Conservation (phyloP, 257 asterid species). For the Misopates orontium region DNA sequence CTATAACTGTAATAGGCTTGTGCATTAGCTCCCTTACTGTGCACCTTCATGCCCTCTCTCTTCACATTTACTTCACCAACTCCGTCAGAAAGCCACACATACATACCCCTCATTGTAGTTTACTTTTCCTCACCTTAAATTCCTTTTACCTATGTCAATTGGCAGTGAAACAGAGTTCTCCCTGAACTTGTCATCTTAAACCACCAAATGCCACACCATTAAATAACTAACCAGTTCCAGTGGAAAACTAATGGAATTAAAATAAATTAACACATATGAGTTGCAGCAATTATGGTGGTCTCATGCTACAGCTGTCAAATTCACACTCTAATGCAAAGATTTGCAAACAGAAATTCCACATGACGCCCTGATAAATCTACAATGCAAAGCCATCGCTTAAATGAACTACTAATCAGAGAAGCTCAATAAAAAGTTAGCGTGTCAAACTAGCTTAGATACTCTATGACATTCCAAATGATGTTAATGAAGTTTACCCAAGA, state of each 20-base stretch:
- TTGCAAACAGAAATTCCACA: no score
- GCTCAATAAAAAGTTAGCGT: not conserved
- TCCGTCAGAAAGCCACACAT: not conserved
- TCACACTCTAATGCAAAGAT: not conserved
- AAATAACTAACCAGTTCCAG: conserved; percentile 2
- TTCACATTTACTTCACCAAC: conserved; percentile 21
- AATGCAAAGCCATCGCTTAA: no score
- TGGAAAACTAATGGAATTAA: not conserved
- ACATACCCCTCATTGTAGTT: no score
- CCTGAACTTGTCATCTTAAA: not conserved
- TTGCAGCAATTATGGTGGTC: not conserved
- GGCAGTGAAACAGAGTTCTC: not conserved
- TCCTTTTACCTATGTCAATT: conserved; percentile 6
- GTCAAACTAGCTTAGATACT: not conserved
- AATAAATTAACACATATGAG: not conserved
- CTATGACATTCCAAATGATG: conserved; percentile 9
- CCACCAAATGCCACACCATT: not conserved
- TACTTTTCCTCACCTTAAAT: not conserved
- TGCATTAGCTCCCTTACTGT: not conserved
- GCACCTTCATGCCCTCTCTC: not conserved
- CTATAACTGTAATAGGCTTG: not conserved
- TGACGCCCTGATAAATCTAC: no score
- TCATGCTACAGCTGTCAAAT: conserved; percentile 17
- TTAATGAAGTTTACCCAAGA: conserved; percentile 12
- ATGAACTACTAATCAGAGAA: no score